Evolutionary conservation across 148 eudicot species (phyloP), one percentile per base, ranked within the genome.

Genomic region (Silene conica): DNA sequence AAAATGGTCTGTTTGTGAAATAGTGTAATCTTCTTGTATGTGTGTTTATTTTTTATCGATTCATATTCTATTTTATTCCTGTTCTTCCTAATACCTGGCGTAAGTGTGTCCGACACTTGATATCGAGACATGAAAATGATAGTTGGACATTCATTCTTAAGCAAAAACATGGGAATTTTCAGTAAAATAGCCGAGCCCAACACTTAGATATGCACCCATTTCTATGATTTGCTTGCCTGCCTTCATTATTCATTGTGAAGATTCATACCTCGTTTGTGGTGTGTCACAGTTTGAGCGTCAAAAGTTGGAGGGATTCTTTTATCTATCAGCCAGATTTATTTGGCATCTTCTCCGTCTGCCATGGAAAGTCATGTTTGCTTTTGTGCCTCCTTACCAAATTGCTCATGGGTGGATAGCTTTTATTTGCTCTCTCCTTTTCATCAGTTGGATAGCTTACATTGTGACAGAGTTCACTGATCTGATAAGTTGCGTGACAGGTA

Each of bases 331-430:
- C 28, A 89, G 81, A 69, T 67, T 80, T 65, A 54, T 80, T 23
- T 90, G 93, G 96, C 83, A 84, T 76, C 72, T 78, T 70, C 85
- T 93, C 56, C 81, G 79, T 54, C 81, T 80, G 38, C 98, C 98
- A 66, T 93, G 98, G 98, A 87, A 81, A 76, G 31, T 93, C 60
- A 70, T 89, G 75, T 90, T 90, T 79, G 96, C 98, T 12, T 82
- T 93, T 75, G 92, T 90, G 31, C 93, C 98, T 71, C 96, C 96
- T 16, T 85, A 85, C 82, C 85, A 85, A 65, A 77, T 93, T 61
- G 88, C 92, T 70, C 93, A 93, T 73, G 98, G 98, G 56, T 93
- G 98, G 98, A 85, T 93, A 77, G 88, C 98, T 63, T 93, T 93
- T 83, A 81, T 88, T 72, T 86, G 83, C 76, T 87, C 95, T 62